Conservation (phyloP, 805 yeast species). For the Candida nanaspora region DNA sequence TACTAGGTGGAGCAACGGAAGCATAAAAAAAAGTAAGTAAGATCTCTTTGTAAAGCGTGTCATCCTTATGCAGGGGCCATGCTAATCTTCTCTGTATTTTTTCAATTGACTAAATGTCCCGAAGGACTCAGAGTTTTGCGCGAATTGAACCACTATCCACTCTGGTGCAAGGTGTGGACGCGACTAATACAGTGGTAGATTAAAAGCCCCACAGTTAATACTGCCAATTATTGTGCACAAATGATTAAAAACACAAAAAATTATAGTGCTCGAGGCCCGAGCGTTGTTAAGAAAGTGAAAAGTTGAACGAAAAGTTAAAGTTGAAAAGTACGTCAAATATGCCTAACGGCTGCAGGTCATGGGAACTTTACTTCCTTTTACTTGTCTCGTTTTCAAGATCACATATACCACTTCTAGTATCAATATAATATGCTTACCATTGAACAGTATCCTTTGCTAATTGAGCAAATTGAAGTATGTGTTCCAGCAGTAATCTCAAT, state of each 20-base stretch:
- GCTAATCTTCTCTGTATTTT: slow-evolving; percentile 99
- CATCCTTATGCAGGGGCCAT: slow-evolving; percentile 99
- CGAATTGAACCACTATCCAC: not conserved
- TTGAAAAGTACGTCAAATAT: not conserved
- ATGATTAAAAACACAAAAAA: no score
- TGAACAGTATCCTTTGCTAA: not conserved
- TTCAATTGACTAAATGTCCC: slow-evolving; percentile 99
- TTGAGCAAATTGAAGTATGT: not conserved
- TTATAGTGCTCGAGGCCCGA: not conserved
- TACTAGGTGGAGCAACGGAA: no score
- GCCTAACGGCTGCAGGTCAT: no score
- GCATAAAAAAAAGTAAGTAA: slow-evolving; percentile 81
- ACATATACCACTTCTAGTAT: no score
- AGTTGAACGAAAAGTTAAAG: not conserved
- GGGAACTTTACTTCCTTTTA: no score
- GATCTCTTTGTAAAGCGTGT: slow-evolving; percentile 99
- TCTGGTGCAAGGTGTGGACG: not conserved
- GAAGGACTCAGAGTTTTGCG: slow-evolving; percentile 32
- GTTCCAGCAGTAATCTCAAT: no score
- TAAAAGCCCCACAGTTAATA: no score
- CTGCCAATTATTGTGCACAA: no score
- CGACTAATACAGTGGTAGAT: no score
- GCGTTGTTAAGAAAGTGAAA: not conserved
- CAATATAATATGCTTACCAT: not conserved
- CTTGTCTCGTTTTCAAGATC: not conserved